Percentiles rank a stretch among this genome's conserved stretches.
These are phyloP conservation scores for Tylopilus orsonianus DNA, from an alignment of 1,284 basidiomycete genomes.

Conservation along the genomic window DNA sequence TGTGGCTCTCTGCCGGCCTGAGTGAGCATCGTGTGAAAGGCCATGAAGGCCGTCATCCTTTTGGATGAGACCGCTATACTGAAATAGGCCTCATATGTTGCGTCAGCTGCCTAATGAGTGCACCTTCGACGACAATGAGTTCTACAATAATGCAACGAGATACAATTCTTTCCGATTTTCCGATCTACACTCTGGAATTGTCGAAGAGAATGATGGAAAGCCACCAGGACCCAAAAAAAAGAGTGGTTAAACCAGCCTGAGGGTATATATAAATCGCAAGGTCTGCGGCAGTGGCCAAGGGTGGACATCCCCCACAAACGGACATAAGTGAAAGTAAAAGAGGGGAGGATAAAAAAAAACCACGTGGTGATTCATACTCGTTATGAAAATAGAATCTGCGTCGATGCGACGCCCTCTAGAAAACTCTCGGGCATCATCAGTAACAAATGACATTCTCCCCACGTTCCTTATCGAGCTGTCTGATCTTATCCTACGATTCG, in stretches of 20 bases:
- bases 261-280: too few species aligned
- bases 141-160: conserved; percentile 25
- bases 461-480: conserved; percentile 13
- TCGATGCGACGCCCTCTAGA: too few species aligned
- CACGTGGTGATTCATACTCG: too few species aligned
- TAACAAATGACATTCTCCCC: not conserved
- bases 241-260: too few species aligned
- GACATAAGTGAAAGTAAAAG: too few species aligned
- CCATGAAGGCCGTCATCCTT: conserved; percentile 38
- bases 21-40: conserved; percentile 37
- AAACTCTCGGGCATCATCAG: too few species aligned
- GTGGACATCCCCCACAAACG: too few species aligned
- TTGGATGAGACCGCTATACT: conserved; percentile 43
- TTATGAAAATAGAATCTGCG: too few species aligned
- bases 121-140: conserved; percentile 29
- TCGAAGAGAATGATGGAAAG: conserved; percentile 5
- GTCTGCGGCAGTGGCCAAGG: too few species aligned
- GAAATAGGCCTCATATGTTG: conserved; percentile 33
- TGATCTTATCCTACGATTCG: conserved; percentile 11
- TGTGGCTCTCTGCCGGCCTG: not conserved
- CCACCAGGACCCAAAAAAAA: too few species aligned
- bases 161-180: conserved; percentile 38
- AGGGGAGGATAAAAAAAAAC: too few species aligned
- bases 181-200: conserved; percentile 11
- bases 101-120: conserved; percentile 21